A percentile compares a stretch with the other conserved stretches of the same genome.
Conservation (phyloP, 768 basidiomycete genomes). For the Psilocybe subaeruginosa region DNA sequence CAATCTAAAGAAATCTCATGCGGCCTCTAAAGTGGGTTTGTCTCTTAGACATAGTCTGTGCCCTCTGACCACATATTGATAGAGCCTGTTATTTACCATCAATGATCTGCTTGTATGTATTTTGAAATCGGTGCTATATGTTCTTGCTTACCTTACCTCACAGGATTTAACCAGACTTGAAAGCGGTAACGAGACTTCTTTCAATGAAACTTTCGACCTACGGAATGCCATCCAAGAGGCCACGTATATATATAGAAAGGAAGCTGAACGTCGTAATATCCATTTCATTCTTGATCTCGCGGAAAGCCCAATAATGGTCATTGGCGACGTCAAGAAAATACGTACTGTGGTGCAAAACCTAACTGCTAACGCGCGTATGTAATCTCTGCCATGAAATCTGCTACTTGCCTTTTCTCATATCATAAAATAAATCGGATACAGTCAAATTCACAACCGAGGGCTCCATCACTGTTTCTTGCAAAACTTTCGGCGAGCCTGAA, state of each 20-base stretch:
- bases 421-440: slow-evolving; percentile 21
- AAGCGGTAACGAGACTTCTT: slow-evolving; percentile 71
- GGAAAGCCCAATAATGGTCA: slow-evolving; percentile 57
- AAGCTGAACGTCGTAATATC: slow-evolving; percentile 65
- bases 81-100: slow-evolving; percentile 80
- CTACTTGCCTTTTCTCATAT: background rate
- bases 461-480: slow-evolving; percentile 61
- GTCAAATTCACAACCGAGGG: slow-evolving; percentile 77
- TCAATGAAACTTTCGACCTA: slow-evolving; percentile 79
- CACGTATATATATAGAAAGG: slow-evolving; percentile 60
- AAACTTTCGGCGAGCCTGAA: slow-evolving; percentile 50
- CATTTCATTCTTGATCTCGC: slow-evolving; percentile 59
- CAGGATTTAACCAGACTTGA: slow-evolving; percentile 80
- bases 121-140: background rate
- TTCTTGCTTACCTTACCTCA: background rate
- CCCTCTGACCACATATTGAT: background rate
- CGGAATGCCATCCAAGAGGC: slow-evolving; percentile 63
- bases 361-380: slow-evolving; percentile 72
- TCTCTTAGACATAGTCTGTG: background rate
- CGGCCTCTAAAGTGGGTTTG: slow-evolving; percentile 65
- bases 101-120: slow-evolving; percentile 69
- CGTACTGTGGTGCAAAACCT: slow-evolving; percentile 78
- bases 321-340: slow-evolving; percentile 77
- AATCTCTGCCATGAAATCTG: background rate
- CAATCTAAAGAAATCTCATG: slow-evolving; percentile 71